Conservation (phyloP, 2,329 filamentous ascomycete genomes). For the Corynespora cassiicola region DNA sequence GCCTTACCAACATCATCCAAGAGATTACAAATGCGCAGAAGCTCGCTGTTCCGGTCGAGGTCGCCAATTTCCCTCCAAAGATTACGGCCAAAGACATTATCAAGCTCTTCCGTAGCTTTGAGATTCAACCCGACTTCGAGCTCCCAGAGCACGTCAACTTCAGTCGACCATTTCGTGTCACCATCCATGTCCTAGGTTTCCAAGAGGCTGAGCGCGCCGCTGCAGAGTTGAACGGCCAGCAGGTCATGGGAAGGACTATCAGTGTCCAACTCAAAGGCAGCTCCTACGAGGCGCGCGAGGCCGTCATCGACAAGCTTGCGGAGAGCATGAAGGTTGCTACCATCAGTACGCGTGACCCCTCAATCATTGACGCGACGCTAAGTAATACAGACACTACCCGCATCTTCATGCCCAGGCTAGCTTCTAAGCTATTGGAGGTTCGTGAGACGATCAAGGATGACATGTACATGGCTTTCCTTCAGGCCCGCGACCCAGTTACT, state of each 20-base stretch:
- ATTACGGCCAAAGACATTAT: constrained; percentile 13
- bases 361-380: neutral
- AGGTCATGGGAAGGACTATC: constrained; percentile 7
- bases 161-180: constrained; percentile 14
- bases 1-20: neutral
- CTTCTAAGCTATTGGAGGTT: constrained; percentile 13
- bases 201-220: constrained; percentile 13
- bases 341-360: constrained; percentile 9
- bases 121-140: constrained; percentile 12
- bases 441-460: constrained; percentile 12
- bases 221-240: constrained; percentile 8
- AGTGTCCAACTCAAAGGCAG: no score
- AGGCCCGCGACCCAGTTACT: constrained; percentile 12
- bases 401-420: constrained; percentile 11
- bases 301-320: constrained; percentile 10
- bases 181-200: constrained; percentile 8
- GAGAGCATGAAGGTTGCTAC: constrained; percentile 20
- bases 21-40: no score
- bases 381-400: constrained; percentile 14
- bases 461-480: constrained; percentile 15
- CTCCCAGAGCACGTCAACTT: constrained; percentile 11
- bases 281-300: constrained; percentile 9
- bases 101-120: constrained; percentile 12
- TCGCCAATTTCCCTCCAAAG: constrained; percentile 16
- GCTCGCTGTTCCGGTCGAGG: constrained; percentile 14